Percentiles rank a stretch among this genome's conserved stretches.
Conservation (phyloP, 164 flowering plant genomes). For the Cinnamomum micranthum region DNA sequence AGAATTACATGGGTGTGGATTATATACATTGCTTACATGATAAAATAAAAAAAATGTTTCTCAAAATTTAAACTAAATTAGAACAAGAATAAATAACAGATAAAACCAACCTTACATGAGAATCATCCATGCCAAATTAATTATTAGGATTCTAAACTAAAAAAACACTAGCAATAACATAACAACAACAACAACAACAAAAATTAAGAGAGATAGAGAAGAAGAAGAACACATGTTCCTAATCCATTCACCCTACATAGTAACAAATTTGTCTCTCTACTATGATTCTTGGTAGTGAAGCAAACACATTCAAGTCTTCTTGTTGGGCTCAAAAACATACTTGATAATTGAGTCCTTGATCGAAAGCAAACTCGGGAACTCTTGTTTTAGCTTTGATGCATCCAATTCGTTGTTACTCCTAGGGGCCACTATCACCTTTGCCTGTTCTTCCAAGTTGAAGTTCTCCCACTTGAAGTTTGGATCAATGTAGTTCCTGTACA, state of each 20-base stretch:
- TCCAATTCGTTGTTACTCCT: slow-evolving; percentile 28
- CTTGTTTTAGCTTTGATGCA: slow-evolving; percentile 18
- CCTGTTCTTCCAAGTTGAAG: slow-evolving; percentile 23
- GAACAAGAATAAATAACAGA: no score
- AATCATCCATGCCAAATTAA: background rate
- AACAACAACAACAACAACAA: background rate
- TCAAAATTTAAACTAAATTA: no score
- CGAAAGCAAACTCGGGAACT: slow-evolving; percentile 19
- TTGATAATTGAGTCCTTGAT: slow-evolving; percentile 27
- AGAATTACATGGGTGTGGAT: no score
- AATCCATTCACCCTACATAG: no score
- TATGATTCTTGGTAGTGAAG: background rate
- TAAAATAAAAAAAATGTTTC: no score
- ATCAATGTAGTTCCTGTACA: slow-evolving; percentile 26
- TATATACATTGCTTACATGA: no score
- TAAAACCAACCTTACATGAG: background rate
- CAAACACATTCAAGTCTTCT: slow-evolving; percentile 14
- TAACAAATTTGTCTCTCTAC: no score
- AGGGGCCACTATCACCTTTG: slow-evolving; percentile 24
- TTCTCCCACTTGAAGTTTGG: slow-evolving; percentile 20
- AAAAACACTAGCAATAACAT: background rate
- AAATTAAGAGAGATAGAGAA: background rate
- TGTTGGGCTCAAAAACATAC: slow-evolving; percentile 25
- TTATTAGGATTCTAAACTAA: background rate
- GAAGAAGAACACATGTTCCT: no score